Evolutionary conservation across 805 yeast species (phyloP).

Genomic region (Suhomyces sp.): DNA sequence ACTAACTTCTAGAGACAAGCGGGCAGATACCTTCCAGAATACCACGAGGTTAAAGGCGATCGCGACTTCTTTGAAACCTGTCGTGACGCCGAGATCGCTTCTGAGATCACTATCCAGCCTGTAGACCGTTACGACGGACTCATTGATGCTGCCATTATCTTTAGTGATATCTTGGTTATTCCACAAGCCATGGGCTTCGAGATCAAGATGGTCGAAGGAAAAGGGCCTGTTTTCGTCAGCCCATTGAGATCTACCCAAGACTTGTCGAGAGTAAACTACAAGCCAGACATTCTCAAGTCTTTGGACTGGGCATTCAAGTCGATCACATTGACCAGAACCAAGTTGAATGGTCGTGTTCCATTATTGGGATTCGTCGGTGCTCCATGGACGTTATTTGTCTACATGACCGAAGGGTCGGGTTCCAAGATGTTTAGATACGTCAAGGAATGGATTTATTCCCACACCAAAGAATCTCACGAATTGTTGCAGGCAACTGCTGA

Average conservation of each 20-base stretch:
- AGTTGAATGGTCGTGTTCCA: conserved; percentile 88
- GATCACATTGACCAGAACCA: conserved; percentile 84
- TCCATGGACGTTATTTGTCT: conserved; percentile 95
- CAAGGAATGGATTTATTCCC: conserved; percentile 86
- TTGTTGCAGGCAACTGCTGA: conserved; percentile 78
- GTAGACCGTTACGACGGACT: conserved; percentile 84
- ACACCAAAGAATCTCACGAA: conserved; percentile 67
- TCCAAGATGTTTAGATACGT: conserved; percentile 87
- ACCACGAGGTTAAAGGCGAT: conserved; percentile 80
- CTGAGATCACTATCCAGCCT: conserved; percentile 94
- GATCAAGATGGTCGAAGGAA: conserved; percentile 90
- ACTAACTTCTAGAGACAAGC: conserved; percentile 67
- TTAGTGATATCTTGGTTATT: conserved; percentile 90
- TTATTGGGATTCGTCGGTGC: conserved; percentile 95
- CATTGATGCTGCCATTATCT: conserved; percentile 94
- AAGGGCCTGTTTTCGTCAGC: conserved; percentile 88
- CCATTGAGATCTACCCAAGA: conserved; percentile 80
- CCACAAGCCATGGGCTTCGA: conserved; percentile 98
- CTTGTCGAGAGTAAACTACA: conserved; percentile 52
- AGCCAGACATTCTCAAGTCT: conserved; percentile 71
- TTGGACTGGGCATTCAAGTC: conserved; percentile 94
- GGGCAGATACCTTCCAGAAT: conserved; percentile 90
- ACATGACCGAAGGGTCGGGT: conserved; percentile 98
- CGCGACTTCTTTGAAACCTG: conserved; percentile 95
- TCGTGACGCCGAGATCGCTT: conserved; percentile 88